phyloP scores from a whole-genome alignment of 371 early-diverging fungal genomes.

The Syncephalastrum racemosum region DNA sequence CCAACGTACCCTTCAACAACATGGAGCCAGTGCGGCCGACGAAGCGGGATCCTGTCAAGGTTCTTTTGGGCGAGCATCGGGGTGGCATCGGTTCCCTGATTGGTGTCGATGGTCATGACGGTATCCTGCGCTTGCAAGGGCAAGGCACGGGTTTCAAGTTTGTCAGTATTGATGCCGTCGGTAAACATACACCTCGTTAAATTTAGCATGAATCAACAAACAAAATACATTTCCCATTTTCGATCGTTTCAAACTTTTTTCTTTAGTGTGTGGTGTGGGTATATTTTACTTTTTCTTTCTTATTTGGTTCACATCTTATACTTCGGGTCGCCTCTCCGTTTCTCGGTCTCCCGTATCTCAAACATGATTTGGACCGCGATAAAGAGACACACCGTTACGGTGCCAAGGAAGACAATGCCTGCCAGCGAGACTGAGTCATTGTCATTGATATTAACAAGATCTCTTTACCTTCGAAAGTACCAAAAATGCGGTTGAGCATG shows the following conservation, averaged over 20 bases:
- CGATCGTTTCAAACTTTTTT: too few species aligned
- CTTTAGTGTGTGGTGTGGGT: too few species aligned
- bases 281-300: too few species aligned
- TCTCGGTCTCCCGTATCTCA: conserved; percentile 78
- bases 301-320: conserved; percentile 34
- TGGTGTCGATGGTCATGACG: conserved; percentile 80
- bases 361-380: conserved; percentile 81
- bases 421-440: background rate
- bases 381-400: conserved; percentile 59
- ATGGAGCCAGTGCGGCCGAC: conserved; percentile 73
- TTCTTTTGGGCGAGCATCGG: conserved; percentile 68
- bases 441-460: background rate
- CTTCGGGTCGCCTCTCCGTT: conserved; percentile 50
- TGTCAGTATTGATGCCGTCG: conserved; percentile 60
- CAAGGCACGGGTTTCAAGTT: conserved; percentile 65
- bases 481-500: conserved; percentile 56
- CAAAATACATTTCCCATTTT: background rate
- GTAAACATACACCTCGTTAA: conserved; percentile 45
- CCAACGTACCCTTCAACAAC: conserved; percentile 43
- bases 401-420: conserved; percentile 52
- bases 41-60: conserved; percentile 78
- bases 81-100: conserved; percentile 79
- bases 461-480: conserved; percentile 38
- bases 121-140: conserved; percentile 69
- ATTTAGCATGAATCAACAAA: background rate